Evolutionary conservation across 2,329 filamentous ascomycete species (phyloP).

Genomic region (Cercospora brassicicola): DNA sequence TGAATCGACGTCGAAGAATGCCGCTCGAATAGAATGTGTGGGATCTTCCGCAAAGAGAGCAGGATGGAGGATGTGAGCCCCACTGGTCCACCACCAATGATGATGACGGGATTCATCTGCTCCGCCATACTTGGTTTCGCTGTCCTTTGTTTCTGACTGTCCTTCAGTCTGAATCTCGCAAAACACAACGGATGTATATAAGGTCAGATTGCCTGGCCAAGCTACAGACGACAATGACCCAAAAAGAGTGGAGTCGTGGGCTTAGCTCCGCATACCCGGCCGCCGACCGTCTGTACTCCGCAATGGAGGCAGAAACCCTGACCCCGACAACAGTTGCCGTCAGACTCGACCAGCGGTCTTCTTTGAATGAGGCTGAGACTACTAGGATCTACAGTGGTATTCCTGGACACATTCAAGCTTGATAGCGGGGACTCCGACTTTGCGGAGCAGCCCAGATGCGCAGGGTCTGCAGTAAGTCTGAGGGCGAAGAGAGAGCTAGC

Average conservation of each 20-base stretch:
- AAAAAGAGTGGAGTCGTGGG: neutral
- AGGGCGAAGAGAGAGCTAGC: too few species aligned
- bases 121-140: too few species aligned
- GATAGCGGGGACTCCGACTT: neutral
- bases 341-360: neutral
- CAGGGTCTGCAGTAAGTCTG: too few species aligned
- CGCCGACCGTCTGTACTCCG: neutral
- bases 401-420: neutral
- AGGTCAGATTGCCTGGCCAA: neutral
- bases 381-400: neutral
- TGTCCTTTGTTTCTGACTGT: too few species aligned
- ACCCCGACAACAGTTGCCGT: neutral
- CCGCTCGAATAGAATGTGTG: constrained; percentile 37
- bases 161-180: too few species aligned
- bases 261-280: neutral
- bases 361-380: neutral
- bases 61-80: constrained; percentile 39
- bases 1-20: constrained; percentile 39
- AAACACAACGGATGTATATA: neutral
- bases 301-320: neutral
- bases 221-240: too few species aligned
- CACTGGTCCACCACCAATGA: constrained; percentile 38
- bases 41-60: constrained; percentile 35
- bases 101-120: constrained; percentile 26
- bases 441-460: neutral